phyloP scores from a whole-genome alignment of 192 early-diverging fungal genomes.

The Umbelopsis isabellina region DNA sequence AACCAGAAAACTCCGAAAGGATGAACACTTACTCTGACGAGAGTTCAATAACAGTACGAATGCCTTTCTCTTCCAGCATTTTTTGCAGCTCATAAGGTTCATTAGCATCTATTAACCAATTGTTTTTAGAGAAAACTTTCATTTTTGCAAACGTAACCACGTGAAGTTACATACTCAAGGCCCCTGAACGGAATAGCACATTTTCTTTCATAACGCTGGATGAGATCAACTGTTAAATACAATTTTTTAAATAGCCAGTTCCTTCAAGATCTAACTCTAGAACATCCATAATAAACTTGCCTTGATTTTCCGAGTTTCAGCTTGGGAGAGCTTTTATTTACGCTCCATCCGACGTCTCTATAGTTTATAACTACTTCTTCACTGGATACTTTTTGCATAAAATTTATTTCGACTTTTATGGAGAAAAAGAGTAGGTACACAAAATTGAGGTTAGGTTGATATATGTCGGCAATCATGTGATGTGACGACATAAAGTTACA shows the following conservation, averaged over 20 bases:
- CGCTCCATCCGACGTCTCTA: constrained; percentile 2
- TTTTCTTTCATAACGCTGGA: neutral
- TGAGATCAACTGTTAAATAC: neutral
- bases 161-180: neutral
- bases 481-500: neutral
- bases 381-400: neutral
- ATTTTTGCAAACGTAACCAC: neutral
- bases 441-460: no score
- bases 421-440: neutral
- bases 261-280: no score
- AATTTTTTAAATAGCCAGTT: no score
- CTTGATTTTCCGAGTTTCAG: neutral
- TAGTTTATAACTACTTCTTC: neutral
- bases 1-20: neutral
- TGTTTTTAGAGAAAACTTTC: no score
- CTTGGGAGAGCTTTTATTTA: neutral
- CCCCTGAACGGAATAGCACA: neutral
- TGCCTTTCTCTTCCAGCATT: neutral
- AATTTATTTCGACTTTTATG: neutral
- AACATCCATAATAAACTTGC: neutral
- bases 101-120: neutral
- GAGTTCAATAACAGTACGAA: neutral
- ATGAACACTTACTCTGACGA: neutral
- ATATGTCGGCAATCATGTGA: neutral
- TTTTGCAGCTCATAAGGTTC: neutral